Evolutionary conservation across 2,329 filamentous ascomycete genomes (phyloP).

Genomic region (Fusarium sp.): DNA sequence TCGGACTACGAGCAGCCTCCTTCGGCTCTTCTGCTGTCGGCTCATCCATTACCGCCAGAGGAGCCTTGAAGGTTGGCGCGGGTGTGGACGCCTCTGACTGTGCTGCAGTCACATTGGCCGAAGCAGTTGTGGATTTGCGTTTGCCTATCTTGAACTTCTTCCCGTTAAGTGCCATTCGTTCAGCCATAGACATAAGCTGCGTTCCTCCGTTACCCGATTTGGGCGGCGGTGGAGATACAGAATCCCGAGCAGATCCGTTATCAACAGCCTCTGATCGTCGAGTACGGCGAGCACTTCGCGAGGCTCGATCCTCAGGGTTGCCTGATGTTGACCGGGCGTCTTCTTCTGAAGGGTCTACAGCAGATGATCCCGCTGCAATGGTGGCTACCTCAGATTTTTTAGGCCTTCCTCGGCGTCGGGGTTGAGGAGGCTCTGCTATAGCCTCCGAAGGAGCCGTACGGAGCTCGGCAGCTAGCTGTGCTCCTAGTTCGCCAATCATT

Average conservation of each 20-base stretch:
- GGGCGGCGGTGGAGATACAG: slow-evolving; percentile 1
- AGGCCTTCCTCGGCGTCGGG: slow-evolving; percentile 41
- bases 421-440: neutral
- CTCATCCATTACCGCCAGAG: neutral
- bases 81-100: slow-evolving; percentile 3
- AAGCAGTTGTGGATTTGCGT: slow-evolving; percentile 40
- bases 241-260: neutral
- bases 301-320: neutral
- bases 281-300: slow-evolving; percentile 39
- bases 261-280: slow-evolving; percentile 30
- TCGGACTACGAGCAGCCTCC: neutral
- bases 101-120: slow-evolving; percentile 4
- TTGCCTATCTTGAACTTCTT: slow-evolving; percentile 63
- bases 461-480: slow-evolving; percentile 28
- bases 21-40: neutral
- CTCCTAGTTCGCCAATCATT: slow-evolving; percentile 29
- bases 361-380: slow-evolving; percentile 31
- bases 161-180: slow-evolving; percentile 64
- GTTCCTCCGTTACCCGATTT: slow-evolving; percentile 21
- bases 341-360: neutral
- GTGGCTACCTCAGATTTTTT: slow-evolving; percentile 42
- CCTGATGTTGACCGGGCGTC: neutral
- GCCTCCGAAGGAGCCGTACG: neutral
- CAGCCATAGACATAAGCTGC: slow-evolving; percentile 64
- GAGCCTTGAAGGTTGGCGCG: neutral